Evolutionary conservation across 257 asterid genomes (phyloP).

Genomic region (Forsythia suspensa): DNA sequence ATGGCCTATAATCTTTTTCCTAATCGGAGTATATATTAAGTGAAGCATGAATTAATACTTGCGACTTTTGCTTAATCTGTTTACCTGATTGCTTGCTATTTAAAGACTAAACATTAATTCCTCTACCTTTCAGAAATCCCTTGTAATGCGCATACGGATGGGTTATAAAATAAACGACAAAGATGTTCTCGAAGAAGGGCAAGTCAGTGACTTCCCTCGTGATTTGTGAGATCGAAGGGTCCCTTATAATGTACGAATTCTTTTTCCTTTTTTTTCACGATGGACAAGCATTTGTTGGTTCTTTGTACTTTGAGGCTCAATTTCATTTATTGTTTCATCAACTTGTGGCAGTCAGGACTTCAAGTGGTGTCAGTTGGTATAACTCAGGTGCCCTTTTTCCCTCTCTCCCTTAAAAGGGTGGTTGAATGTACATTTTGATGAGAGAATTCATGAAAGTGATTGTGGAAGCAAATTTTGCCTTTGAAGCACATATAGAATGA

Average conservation of each 20-base stretch:
- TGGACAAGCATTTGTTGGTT: conserved; percentile 26
- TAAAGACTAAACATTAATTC: not conserved
- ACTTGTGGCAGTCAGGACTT: conserved; percentile 13
- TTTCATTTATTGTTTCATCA: conserved; percentile 22
- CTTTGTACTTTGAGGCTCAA: conserved; percentile 29
- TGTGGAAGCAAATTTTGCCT: conserved; percentile 38
- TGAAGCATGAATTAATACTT: not conserved
- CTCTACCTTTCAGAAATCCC: conserved; percentile 66
- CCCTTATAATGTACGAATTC: not conserved
- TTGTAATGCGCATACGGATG: conserved; percentile 85
- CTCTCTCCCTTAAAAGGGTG: conserved; percentile 30
- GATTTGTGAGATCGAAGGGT: conserved; percentile 44
- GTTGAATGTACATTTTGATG: conserved; percentile 50
- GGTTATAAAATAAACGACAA: conserved; percentile 66
- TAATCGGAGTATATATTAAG: not conserved
- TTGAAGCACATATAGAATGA: conserved; percentile 29
- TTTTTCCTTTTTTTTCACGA: conserved; percentile 5
- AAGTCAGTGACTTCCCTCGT: conserved; percentile 78
- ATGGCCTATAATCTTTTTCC: not conserved
- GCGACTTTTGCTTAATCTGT: conserved; percentile 3
- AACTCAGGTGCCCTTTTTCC: conserved; percentile 12
- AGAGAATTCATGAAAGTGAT: conserved; percentile 30
- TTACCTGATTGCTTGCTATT: not conserved
- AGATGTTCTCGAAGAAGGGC: conserved; percentile 93
- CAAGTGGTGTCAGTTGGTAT: conserved; percentile 21